Base-by-base conservation (phyloP, 2,329 filamentous ascomycete genomes). In the Paracamarosporium sp. region DNA sequence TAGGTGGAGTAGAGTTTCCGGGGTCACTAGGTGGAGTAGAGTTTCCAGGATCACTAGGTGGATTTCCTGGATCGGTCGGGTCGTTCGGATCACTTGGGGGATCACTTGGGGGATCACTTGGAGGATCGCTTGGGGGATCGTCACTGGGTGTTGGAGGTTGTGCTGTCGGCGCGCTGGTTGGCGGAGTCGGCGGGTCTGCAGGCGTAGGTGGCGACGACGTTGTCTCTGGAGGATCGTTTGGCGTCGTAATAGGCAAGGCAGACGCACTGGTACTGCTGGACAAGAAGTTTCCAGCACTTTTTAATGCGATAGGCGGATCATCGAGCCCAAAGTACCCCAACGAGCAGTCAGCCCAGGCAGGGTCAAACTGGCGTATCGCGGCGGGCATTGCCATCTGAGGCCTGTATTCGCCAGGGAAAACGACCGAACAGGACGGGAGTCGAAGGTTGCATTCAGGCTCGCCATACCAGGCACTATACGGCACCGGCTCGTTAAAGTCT, bases 311-410 rank as follows among this genome's bases (percentile, higher is more conserved):
- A 0, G 62, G 62, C 4, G 62, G 62, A 48, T 65, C 62, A 31
- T 55, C 59, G 3, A 60, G 46, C 1, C 57, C 62, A 35, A 62
- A 63, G 24, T 35, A 38, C 22, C 56, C 46, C 20, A 51, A 57
- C 17, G 33, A 43, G 36, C 62, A 65, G 11, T 25, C 53, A 7
- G 33, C 41, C 62, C 62, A 65, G 8, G 46, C 52, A 2, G 60
- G 56, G 44, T 65, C 60, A 4, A 65, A 24, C n/a, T 63, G 41
- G 1, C 57, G 47, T 20, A 65, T 63, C n/a, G 62, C 59, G 1
- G 62, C 55, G 9, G 62, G 62, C 62, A 65, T 63, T 13, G 54
- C 28, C 38, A 65, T 60, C 24, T 56, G 46, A 15, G 62, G 60
- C 15, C 41, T 45, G 41, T 61, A 65, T 5, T 60, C 56, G n/a